phyloP scores from a whole-genome alignment of 2,329 filamentous ascomycete genomes.

The Monosporascus sp. region DNA sequence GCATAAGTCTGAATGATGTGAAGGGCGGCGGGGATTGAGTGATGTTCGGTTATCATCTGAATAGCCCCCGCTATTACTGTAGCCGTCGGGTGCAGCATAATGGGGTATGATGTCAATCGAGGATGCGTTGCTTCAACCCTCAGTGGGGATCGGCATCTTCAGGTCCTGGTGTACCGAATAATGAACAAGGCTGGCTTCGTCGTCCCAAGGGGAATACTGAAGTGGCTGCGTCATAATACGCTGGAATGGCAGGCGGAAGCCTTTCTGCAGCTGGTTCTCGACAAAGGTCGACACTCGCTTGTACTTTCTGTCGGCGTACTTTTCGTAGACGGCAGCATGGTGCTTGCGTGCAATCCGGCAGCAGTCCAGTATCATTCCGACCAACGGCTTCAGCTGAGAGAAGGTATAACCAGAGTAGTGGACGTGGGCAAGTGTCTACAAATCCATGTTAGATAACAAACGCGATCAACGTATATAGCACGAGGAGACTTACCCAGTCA shows the following conservation, averaged over 20 bases:
- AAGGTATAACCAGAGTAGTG: constrained; percentile 94
- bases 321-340: constrained; percentile 83
- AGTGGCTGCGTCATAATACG: constrained; percentile 8
- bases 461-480: not conserved
- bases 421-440: constrained; percentile 72
- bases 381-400: constrained; percentile 71
- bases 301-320: constrained; percentile 84
- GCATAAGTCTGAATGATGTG: not conserved
- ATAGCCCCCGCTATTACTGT: not conserved
- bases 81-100: not conserved
- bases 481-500: constrained; percentile 68
- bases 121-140: constrained; percentile 9
- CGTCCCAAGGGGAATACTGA: constrained; percentile 6
- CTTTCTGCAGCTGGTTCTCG: constrained; percentile 63
- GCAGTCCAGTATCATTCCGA: constrained; percentile 79
- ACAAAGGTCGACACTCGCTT: constrained; percentile 81
- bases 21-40: not conserved
- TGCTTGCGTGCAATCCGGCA: constrained; percentile 77
- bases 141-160: constrained; percentile 22
- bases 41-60: no score
- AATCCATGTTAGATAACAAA: constrained; percentile 29
- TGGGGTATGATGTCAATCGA: not conserved
- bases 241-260: constrained; percentile 46
- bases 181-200: constrained; percentile 7
- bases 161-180: constrained; percentile 9